phyloP scores from a whole-genome alignment of 129 eudicot species.

The Rutidosis leptorrhynchoides region DNA sequence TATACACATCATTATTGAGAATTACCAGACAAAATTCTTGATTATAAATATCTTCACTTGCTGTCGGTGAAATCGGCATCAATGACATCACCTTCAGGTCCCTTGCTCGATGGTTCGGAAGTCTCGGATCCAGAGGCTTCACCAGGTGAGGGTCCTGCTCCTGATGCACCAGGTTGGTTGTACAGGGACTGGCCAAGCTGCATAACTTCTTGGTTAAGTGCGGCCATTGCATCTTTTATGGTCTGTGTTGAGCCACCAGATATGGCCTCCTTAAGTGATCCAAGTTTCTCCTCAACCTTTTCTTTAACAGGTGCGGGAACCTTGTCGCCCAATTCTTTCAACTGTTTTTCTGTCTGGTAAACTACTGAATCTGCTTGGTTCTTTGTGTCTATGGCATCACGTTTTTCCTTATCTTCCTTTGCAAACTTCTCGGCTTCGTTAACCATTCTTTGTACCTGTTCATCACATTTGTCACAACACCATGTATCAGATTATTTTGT shows the following conservation, averaged over 20 bases:
- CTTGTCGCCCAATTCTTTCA: constrained; percentile 94
- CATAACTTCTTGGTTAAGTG: constrained; percentile 97
- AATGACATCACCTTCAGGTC: constrained; percentile 91
- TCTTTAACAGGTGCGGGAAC: constrained; percentile 84
- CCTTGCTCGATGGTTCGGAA: constrained; percentile 49
- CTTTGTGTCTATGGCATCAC: constrained; percentile 98
- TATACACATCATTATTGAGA: constrained; percentile 38
- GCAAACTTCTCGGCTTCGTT: constrained; percentile 87
- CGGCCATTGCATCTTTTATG: constrained; percentile 92
- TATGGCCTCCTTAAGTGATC: constrained; percentile 74
- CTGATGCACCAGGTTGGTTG: constrained; percentile 79
- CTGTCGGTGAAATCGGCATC: constrained; percentile 99
- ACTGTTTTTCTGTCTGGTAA: constrained; percentile 96
- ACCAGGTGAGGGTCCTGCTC: constrained; percentile 42
- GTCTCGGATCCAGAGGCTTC: constrained; percentile 35
- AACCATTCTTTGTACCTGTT: constrained; percentile 94
- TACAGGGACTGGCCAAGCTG: constrained; percentile 94
- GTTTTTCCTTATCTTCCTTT: constrained; percentile 93
- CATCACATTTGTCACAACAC: neutral
- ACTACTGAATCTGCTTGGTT: constrained; percentile 96
- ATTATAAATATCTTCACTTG: constrained; percentile 36
- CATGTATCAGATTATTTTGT: neutral
- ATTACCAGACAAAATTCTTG: constrained; percentile 18
- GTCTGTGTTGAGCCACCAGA: constrained; percentile 81
- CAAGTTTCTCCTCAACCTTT: constrained; percentile 84